Base-by-base conservation (phyloP, 2,329 filamentous ascomycete genomes). In the Fusarium sp. region DNA sequence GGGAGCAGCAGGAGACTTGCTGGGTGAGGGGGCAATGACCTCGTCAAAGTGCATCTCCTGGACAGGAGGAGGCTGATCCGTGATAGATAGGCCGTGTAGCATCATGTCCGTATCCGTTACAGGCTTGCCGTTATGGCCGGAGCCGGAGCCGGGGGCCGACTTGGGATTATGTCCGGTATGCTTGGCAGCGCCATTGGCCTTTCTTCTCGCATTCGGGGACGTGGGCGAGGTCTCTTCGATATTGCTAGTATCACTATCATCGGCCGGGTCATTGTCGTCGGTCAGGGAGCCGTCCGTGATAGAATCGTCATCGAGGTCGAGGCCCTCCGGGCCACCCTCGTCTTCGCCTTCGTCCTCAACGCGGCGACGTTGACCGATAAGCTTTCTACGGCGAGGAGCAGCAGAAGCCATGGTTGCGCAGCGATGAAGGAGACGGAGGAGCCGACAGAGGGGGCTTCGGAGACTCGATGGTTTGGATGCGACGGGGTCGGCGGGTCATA, bases 281-380 rank as follows among this genome's bases (percentile, higher is more conserved):
- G 83, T 88, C 67, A 86, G 76, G 54, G 88, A 89, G 65, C 84
- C 87, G 58, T 90, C 88, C 64, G 84, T 88, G 67, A 87, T 75
- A 47, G 87, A 90, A 73, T 90, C 87, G 67, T 90, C 87, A 67
- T 89, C 86, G 35, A 85, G 74, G 44, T 88, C 86, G 55, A 83
- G 77, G 49, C 79, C 77, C 58, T 85, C 84, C 47, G 76, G 79
- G 58, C 81, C 82, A 65, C 79, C 84, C 64, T 91, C 88, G 65
- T 91, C 89, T 70, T 91, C 89, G 68, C 84, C 88, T 73, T 91
- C 88, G 71, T 91, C 88, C 75, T 88, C 87, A 66, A 87, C 83
- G 69, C 88, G 85, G 74, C 89, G 87, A 72, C 88, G 85, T 69
- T 86, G 86, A 73, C 87, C 86, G 75, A 90, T 84, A 70, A 86